Base-by-base conservation (phyloP, 1,284 basidiomycete genomes). In the Austroboletus novae-zelandiae region DNA sequence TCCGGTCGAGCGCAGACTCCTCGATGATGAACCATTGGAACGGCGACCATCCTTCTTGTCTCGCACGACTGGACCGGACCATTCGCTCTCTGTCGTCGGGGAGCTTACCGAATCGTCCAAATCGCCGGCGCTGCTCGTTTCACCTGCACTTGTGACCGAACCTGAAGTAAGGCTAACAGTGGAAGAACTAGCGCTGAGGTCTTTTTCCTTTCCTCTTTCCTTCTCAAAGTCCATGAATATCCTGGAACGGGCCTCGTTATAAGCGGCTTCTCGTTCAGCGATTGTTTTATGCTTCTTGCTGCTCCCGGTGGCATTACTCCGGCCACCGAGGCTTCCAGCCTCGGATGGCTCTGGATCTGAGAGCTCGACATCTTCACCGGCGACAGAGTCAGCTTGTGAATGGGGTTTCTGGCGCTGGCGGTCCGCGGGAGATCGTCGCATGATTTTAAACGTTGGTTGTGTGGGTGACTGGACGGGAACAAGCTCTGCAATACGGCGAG, bases 161-260 rank as follows among this genome's bases (percentile, higher is more conserved):
- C 80, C 82, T 9, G 84, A 87, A 1, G 79, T 74, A 44, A 87
- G 73, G 58, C 84, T 87, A 47, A 84, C 70, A 29, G 84, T 82
- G 6, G 87, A 89, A 7, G 86, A 88, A 61, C 84, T 86, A 11
- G 85, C 81, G 66, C 83, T 89, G 69, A 82, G 76, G 56, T 86
- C 84, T 59, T 82, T 84, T 46, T 86, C 86, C 66, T 89, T 87
- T 50, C 75, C 77, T 65, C 81, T 82, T 53, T 83, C 81, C 62
- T 86, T 87, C 59, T 86, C 86, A 59, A 89, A 89, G 53, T 71
- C 82, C 79, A 86, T 84, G 71, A 91, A 92, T 57, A 92, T 92
- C 48, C 89, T 79, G 34, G 81, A 83, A 40, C 90, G 81, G 29
- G 89, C 89, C 66, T 88, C 82, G 49, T 89, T 85, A 60, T 92